These are phyloP conservation scores for Fusarium abutilonis DNA, from an alignment of 2,329 filamentous ascomycete genomes.

Conservation along the genomic window DNA sequence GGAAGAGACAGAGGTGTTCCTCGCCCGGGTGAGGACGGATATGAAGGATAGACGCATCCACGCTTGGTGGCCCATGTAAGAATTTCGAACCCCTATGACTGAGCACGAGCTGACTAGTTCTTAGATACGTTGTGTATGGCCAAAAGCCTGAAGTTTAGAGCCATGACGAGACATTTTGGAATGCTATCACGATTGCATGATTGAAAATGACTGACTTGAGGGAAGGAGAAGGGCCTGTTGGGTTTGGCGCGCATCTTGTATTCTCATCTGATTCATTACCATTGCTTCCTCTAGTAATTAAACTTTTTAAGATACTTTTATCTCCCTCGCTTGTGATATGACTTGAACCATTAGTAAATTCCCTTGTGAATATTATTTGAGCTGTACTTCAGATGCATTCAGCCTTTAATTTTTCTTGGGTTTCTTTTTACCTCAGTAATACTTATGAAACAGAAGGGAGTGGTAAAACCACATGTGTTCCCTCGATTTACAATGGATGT, in stretches of 20 bases:
- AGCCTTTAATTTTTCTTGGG: too few relatives aligned
- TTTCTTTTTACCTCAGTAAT: too few relatives aligned
- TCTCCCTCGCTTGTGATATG: too few relatives aligned
- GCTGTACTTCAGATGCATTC: too few relatives aligned
- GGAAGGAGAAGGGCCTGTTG: background rate
- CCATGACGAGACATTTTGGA: background rate
- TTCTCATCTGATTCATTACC: background rate
- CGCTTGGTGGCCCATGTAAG: slow-evolving; percentile 54
- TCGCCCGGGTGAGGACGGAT: slow-evolving; percentile 48
- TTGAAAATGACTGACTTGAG: background rate
- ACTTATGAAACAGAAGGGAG: too few relatives aligned
- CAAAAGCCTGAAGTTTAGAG: slow-evolving; percentile 32
- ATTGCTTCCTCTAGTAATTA: too few relatives aligned
- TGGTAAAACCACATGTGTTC: too few relatives aligned
- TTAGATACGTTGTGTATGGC: slow-evolving; percentile 41
- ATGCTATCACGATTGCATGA: background rate
- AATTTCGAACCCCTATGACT: fast-evolving
- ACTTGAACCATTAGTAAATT: too few relatives aligned
- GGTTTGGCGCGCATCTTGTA: background rate
- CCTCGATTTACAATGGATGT: too few relatives aligned
- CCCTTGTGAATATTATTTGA: too few relatives aligned
- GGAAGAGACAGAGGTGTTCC: slow-evolving; percentile 48
- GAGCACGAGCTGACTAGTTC: background rate
- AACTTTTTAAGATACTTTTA: too few relatives aligned
- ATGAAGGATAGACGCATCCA: slow-evolving; percentile 51